Evolutionary conservation across 805 yeast genomes (phyloP).

Genomic region (Teunomyces barrocoloradensis): DNA sequence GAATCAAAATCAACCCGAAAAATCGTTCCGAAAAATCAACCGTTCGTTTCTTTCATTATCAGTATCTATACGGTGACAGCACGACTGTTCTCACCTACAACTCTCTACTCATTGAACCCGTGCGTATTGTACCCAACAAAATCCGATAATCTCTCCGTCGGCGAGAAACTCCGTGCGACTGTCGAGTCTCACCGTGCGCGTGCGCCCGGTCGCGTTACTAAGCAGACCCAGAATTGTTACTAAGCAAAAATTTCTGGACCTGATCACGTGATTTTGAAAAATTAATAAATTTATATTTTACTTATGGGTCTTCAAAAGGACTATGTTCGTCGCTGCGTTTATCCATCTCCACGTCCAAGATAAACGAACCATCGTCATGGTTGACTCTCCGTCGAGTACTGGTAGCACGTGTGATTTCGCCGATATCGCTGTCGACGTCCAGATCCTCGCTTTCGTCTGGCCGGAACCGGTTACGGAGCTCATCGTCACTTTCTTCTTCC

Average conservation of each 20-base stretch:
- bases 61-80: no score
- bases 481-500: neutral
- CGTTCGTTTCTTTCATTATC: neutral
- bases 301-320: constrained; percentile 27
- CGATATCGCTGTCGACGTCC: constrained; percentile 47
- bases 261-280: neutral
- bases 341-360: constrained; percentile 33
- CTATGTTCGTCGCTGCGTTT: constrained; percentile 20
- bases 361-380: constrained; percentile 22
- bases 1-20: no score
- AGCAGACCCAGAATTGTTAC: neutral
- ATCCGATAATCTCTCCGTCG: neutral
- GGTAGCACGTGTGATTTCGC: constrained; percentile 43
- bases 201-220: neutral
- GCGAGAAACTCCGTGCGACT: neutral
- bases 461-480: neutral
- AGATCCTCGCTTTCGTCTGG: constrained; percentile 17
- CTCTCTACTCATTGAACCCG: no score
- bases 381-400: constrained; percentile 16
- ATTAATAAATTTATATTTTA: no score
- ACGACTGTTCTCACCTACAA: no score
- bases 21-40: neutral
- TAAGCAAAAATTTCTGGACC: neutral
- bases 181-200: neutral
- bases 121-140: neutral